Evolutionary conservation across 495 filamentous ascomycete species (phyloP).

Genomic region (Xylaria acuta): DNA sequence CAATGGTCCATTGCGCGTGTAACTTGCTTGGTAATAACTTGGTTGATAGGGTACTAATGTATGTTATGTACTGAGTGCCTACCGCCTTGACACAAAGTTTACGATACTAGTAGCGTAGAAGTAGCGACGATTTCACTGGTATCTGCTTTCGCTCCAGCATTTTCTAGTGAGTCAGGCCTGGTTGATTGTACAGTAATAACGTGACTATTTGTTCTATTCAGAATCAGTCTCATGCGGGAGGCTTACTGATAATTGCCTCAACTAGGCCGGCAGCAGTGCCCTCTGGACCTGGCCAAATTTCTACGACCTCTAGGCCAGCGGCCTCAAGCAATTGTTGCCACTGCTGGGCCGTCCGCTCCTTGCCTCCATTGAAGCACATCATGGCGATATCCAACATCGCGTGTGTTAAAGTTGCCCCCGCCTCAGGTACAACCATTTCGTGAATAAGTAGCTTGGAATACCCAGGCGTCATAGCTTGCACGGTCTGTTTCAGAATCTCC

Average conservation of each 20-base stretch:
- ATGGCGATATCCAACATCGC: conserved; percentile 35
- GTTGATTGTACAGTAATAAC: background rate
- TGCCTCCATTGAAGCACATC: conserved; percentile 36
- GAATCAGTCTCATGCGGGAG: background rate
- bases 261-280: conserved; percentile 40
- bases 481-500: conserved; percentile 47
- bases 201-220: background rate
- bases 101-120: background rate
- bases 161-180: background rate
- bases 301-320: conserved; percentile 43
- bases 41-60: too few relatives aligned
- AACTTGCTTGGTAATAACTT: too few relatives aligned
- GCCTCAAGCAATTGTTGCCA: conserved; percentile 32
- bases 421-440: conserved; percentile 55
- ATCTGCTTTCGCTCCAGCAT: too few relatives aligned
- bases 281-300: conserved; percentile 41
- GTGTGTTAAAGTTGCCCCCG: conserved; percentile 24
- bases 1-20: too few relatives aligned
- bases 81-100: background rate
- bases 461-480: conserved; percentile 39
- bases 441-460: conserved; percentile 51
- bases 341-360: conserved; percentile 38
- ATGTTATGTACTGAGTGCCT: background rate
- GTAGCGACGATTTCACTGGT: background rate
- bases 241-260: conserved; percentile 36